Evolutionary conservation across 2,329 filamentous ascomycete species (phyloP).

Genomic region (Ascochyta koolunga): DNA sequence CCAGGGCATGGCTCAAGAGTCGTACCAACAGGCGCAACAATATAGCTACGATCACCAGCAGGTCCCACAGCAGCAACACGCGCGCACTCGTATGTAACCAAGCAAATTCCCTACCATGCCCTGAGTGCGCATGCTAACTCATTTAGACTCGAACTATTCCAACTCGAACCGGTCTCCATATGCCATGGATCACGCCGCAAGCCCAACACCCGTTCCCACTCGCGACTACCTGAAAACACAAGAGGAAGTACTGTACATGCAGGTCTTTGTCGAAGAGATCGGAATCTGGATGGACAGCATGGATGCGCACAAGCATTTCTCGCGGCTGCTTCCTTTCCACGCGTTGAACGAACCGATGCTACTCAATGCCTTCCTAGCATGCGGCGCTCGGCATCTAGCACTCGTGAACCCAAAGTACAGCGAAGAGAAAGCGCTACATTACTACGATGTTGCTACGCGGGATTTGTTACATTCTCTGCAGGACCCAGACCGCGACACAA

Average conservation of each 20-base stretch:
- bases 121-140: slow-evolving; percentile 14
- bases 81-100: slow-evolving; percentile 27
- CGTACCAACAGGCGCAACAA: slow-evolving; percentile 54
- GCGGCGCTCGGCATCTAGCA: slow-evolving; percentile 81
- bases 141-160: slow-evolving; percentile 31
- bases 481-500: slow-evolving; percentile 82
- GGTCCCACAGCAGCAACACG: slow-evolving; percentile 39
- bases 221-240: slow-evolving; percentile 72
- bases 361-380: slow-evolving; percentile 85
- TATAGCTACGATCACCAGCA: slow-evolving; percentile 47
- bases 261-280: slow-evolving; percentile 89
- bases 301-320: slow-evolving; percentile 85
- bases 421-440: slow-evolving; percentile 78
- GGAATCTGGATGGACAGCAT: slow-evolving; percentile 94
- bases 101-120: background rate
- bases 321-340: slow-evolving; percentile 80
- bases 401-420: slow-evolving; percentile 72
- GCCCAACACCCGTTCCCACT: slow-evolving; percentile 36
- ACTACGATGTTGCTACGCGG: slow-evolving; percentile 85
- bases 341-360: slow-evolving; percentile 85
- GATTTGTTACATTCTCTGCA: slow-evolving; percentile 77
- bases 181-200: slow-evolving; percentile 32
- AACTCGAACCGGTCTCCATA: slow-evolving; percentile 35
- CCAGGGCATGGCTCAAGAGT: slow-evolving; percentile 55
- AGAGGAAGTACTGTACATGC: slow-evolving; percentile 87